Percentiles rank a stretch among this genome's conserved stretches.
Evolutionary conservation across 2,329 filamentous ascomycete species (phyloP).

Genomic region (Beauveria sp.): DNA sequence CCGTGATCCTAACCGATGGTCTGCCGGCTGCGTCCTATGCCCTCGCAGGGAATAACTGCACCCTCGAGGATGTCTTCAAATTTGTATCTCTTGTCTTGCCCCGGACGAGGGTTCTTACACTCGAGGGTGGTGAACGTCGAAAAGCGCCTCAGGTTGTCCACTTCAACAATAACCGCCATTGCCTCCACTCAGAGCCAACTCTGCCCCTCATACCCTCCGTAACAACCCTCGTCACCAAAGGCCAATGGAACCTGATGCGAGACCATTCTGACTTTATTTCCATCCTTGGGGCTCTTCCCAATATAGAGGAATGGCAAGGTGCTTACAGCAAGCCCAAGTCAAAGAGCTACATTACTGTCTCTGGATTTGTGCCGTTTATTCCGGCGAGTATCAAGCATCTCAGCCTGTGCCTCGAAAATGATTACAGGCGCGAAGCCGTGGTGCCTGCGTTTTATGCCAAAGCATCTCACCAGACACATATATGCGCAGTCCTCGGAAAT

Average conservation of each 20-base stretch:
- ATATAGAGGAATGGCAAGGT: slow-evolving; percentile 55
- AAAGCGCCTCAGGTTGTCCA: slow-evolving; percentile 59
- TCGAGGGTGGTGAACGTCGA: slow-evolving; percentile 71
- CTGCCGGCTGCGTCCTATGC: slow-evolving; percentile 52
- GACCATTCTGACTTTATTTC: slow-evolving; percentile 53
- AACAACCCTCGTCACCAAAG: slow-evolving; percentile 62
- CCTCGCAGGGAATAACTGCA: slow-evolving; percentile 58
- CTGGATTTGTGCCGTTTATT: slow-evolving; percentile 51
- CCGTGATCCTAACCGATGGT: slow-evolving; percentile 47
- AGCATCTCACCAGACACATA: slow-evolving; percentile 51
- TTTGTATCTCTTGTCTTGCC: slow-evolving; percentile 54
- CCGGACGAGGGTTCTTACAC: slow-evolving; percentile 56
- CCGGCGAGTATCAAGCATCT: slow-evolving; percentile 54
- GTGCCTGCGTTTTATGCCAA: slow-evolving; percentile 56
- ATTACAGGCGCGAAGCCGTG: slow-evolving; percentile 58
- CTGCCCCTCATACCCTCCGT: slow-evolving; percentile 47
- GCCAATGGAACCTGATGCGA: slow-evolving; percentile 71
- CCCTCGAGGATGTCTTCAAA: slow-evolving; percentile 60
- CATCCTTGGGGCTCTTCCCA: slow-evolving; percentile 56
- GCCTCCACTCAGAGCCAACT: slow-evolving; percentile 15
- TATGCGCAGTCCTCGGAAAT: slow-evolving; percentile 56
- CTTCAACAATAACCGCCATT: slow-evolving; percentile 18
- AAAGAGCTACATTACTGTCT: slow-evolving; percentile 65
- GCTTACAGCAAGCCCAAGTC: slow-evolving; percentile 65
- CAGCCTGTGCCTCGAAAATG: slow-evolving; percentile 63